phyloP scores from a whole-genome alignment of 148 eudicot species.

The Dysphania ambrosioides region DNA sequence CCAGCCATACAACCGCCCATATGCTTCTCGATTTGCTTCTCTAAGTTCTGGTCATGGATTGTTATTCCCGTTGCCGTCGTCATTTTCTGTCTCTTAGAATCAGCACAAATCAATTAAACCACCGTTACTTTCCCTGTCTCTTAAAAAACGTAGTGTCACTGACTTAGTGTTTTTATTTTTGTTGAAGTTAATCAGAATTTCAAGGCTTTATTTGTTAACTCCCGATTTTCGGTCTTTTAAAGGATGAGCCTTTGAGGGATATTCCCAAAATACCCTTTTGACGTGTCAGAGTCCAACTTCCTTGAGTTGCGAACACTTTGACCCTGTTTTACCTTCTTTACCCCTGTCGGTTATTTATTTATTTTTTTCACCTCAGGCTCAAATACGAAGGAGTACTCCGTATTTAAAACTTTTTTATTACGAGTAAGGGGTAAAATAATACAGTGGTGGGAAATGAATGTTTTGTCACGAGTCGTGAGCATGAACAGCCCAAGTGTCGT shows the following conservation, averaged over 20 bases:
- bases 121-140: constrained; percentile 9
- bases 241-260: constrained; percentile 5
- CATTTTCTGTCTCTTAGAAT: not conserved
- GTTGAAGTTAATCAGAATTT: constrained; percentile 16
- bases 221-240: constrained; percentile 76
- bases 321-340: constrained; percentile 20
- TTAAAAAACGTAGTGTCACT: not conserved
- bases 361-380: too few relatives aligned
- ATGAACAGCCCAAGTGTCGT: constrained; percentile 22
- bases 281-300: constrained; percentile 33
- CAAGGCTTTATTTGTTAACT: constrained; percentile 46
- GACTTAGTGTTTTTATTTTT: not conserved
- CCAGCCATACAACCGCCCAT: constrained; percentile 91
- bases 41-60: constrained; percentile 47
- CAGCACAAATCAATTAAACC: constrained; percentile 13
- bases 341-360: not conserved
- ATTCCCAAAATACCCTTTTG: constrained; percentile 8
- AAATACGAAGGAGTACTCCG: too few relatives aligned
- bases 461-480: not conserved
- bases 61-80: constrained; percentile 41
- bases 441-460: not conserved
- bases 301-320: constrained; percentile 31
- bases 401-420: too few relatives aligned
- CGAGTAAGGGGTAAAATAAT: not conserved
- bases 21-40: constrained; percentile 71